Evolutionary conservation across 805 yeast species (phyloP).

Genomic region (Barnettozyma populi): DNA sequence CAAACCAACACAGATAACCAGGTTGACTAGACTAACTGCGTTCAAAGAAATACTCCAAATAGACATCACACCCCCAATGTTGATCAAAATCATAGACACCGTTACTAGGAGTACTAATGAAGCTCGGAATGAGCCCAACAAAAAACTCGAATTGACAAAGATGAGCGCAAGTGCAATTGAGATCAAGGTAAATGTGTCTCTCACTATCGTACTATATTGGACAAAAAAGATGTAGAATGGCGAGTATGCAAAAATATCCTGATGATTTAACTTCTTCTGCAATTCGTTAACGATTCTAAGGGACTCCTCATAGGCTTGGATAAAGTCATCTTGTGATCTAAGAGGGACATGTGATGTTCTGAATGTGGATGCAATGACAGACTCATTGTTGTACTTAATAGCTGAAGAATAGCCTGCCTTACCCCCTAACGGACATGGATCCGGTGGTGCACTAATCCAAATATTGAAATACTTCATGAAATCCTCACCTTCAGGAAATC

Average conservation of each 20-base stretch:
- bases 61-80: constrained; percentile 79
- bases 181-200: constrained; percentile 51
- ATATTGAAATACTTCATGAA: constrained; percentile 68
- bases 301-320: constrained; percentile 70
- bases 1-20: constrained; percentile 87
- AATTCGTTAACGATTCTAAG: constrained; percentile 59
- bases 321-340: constrained; percentile 79
- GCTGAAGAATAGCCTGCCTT: constrained; percentile 81
- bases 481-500: constrained; percentile 70
- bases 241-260: constrained; percentile 75
- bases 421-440: constrained; percentile 93
- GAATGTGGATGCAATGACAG: constrained; percentile 58
- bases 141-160: constrained; percentile 43
- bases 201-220: constrained; percentile 67
- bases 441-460: constrained; percentile 83
- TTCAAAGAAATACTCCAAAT: constrained; percentile 72
- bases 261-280: constrained; percentile 36
- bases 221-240: constrained; percentile 92
- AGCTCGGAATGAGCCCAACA: constrained; percentile 64
- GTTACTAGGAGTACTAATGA: constrained; percentile 52
- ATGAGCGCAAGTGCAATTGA: constrained; percentile 47
- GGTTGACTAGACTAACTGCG: constrained; percentile 84
- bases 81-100: constrained; percentile 58
- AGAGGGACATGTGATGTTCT: constrained; percentile 77
- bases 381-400: constrained; percentile 38